phyloP scores from a whole-genome alignment of 345 rosid species.

The Kernera saxatilis region DNA sequence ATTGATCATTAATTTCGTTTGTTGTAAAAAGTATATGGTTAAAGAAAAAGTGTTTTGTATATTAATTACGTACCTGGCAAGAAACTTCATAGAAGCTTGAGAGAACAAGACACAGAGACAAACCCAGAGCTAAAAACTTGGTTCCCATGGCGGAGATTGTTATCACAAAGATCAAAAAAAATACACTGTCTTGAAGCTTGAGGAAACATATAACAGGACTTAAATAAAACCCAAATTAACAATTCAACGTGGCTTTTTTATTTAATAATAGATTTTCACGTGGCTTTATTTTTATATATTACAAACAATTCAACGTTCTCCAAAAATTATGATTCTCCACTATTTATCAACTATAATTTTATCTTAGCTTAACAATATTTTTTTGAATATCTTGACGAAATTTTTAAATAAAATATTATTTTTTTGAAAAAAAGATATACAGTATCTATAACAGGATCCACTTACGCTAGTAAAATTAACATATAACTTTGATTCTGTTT shows the following conservation, averaged over 20 bases:
- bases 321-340: background rate
- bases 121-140: constrained; percentile 24
- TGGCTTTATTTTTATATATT: constrained; percentile 15
- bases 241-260: constrained; percentile 12
- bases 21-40: background rate
- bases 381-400: background rate
- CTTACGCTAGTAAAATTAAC: background rate
- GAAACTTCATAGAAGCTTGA: constrained; percentile 24
- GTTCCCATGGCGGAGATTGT: constrained; percentile 17
- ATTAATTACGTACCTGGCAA: constrained; percentile 24
- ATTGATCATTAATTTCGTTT: background rate
- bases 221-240: background rate
- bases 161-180: constrained; percentile 7
- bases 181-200: constrained; percentile 1
- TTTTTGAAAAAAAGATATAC: background rate
- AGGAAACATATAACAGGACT: background rate
- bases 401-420: background rate
- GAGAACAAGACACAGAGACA: constrained; percentile 23
- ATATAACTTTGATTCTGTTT: background rate
- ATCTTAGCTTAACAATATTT: background rate
- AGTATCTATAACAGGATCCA: no score
- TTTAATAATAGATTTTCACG: constrained; percentile 23
- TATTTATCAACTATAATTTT: background rate
- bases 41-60: background rate
- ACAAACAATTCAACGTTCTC: background rate